Conservation (phyloP, 2,329 filamentous ascomycete genomes). For the Colletotrichum sp. region DNA sequence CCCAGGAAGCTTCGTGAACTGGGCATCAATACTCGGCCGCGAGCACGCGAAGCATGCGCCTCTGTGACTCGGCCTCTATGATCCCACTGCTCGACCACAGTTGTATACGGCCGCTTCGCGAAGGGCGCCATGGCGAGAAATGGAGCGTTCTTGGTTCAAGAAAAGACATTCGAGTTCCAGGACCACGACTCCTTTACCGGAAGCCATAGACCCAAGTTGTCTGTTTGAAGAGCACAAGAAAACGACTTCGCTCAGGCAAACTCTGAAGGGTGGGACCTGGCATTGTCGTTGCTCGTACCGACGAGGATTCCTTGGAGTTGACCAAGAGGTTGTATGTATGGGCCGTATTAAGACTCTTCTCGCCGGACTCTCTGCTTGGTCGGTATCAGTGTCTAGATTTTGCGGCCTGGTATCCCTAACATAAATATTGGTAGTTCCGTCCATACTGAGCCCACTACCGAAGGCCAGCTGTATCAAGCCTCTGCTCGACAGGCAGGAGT, state of each 20-base stretch:
- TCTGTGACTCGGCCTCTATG: too few species aligned
- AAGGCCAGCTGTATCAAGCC: not conserved
- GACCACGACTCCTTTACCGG: fast-evolving
- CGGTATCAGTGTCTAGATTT: not conserved
- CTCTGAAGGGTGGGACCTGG: fast-evolving
- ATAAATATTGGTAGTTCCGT: not conserved
- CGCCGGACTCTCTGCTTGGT: not conserved
- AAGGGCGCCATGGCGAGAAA: not conserved
- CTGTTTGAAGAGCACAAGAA: fast-evolving
- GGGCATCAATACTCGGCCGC: too few species aligned
- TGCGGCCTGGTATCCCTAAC: not conserved
- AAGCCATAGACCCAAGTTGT: not conserved
- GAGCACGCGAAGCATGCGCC: too few species aligned
- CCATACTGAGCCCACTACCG: not conserved
- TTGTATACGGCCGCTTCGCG: not conserved
- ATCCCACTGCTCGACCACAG: too few species aligned
- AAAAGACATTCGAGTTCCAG: not conserved
- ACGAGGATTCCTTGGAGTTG: not conserved
- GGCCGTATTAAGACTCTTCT: too few species aligned
- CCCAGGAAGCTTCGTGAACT: too few species aligned
- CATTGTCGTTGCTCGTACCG: not conserved
- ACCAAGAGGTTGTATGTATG: too few species aligned
- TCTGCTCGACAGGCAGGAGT: not conserved
- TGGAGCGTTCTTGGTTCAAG: not conserved
- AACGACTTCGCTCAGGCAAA: not conserved